Evolutionary conservation across 1,284 basidiomycete genomes (phyloP).

Genomic region (Cutaneotrichosporon sp.): DNA sequence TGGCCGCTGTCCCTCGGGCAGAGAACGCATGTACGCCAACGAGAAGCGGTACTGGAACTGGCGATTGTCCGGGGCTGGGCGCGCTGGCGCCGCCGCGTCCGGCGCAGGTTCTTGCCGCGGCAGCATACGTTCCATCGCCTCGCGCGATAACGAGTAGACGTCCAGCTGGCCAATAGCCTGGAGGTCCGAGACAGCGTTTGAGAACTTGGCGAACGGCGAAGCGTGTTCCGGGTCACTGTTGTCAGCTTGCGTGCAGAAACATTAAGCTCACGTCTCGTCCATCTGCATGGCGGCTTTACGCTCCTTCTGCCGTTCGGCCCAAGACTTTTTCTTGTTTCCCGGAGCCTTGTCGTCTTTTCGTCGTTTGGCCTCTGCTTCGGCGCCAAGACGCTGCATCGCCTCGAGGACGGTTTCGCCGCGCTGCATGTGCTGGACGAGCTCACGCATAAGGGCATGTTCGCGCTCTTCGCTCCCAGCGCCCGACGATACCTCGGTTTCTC

Average conservation of each 20-base stretch:
- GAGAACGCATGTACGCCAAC: conserved; percentile 37
- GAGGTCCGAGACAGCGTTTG: conserved; percentile 43
- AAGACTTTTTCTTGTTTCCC: conserved; percentile 39
- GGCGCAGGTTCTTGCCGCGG: conserved; percentile 25
- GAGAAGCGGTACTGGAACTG: conserved; percentile 49
- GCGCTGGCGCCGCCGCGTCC: conserved; percentile 6
- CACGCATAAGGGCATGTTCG: conserved; percentile 61
- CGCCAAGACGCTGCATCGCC: conserved; percentile 79
- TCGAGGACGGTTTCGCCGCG: conserved; percentile 87
- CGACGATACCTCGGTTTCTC: conserved; percentile 54
- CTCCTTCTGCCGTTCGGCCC: conserved; percentile 48
- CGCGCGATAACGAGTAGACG: conserved; percentile 47
- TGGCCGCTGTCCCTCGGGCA: conserved; percentile 45
- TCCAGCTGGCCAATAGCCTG: conserved; percentile 46
- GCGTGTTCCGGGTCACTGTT: conserved; percentile 25
- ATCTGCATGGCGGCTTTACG: conserved; percentile 39
- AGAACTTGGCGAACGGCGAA: conserved; percentile 46
- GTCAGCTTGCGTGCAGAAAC: conserved; percentile 4
- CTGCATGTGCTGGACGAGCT: conserved; percentile 67
- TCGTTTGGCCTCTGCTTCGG: conserved; percentile 58
- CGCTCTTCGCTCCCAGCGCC: conserved; percentile 49
- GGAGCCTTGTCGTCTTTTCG: conserved; percentile 48
- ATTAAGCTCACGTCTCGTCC: conserved; percentile 29
- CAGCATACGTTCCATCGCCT: conserved; percentile 47
- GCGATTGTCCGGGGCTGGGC: conserved; percentile 30